Base-by-base conservation (phyloP, 2,329 filamentous ascomycete genomes). In the Pestalotiopsis sp. region DNA sequence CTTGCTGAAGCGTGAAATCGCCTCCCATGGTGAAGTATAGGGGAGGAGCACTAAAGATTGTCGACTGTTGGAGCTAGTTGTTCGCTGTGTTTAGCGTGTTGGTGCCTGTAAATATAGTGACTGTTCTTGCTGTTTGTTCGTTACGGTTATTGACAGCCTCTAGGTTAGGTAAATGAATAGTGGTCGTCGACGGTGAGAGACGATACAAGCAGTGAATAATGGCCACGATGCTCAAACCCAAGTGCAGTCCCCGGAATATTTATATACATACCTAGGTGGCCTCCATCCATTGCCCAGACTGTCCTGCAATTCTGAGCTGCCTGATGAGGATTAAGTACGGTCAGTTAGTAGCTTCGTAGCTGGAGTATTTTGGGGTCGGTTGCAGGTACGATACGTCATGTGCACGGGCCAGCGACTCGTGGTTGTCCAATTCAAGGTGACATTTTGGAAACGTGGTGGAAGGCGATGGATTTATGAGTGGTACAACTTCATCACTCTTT, bases 351-450 rank as follows among this genome's bases (percentile, higher is more conserved):
- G 14, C 25, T 57, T 36, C 31, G 7, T 36, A 36, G 25, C 49
- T 49, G 63, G 25, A 62, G 59, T 20, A 5, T 9, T 52, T 52
- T 23, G 45, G 17, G 45, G 17, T 52, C 2, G n/a, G 2, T 52
- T 52, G 45, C 17, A 52, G 45, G 45, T 9, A n/a, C 45, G 45
- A 23, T 56, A 58, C 63, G 49, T 58, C 49, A 66, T 66, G 41
- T 38, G 63, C 63, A 66, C 63, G 49, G 63, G 39, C 63, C 63
- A 66, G 36, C 23, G n/a, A 23, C 9, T 12, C 36, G 27, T 36
- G 25, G n/a, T 17, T 49, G 31, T 36, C 63, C 63, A 66, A 66
- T 66, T 58, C 63, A 36, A 66, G 63, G 63, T 66, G 27, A 66
- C 63, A 66, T 66, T 12, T 27, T 14, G 7, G 14, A 11, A 66